Base-by-base conservation (phyloP, 2,329 filamentous ascomycete genomes). In the Trichoderma gracile region DNA sequence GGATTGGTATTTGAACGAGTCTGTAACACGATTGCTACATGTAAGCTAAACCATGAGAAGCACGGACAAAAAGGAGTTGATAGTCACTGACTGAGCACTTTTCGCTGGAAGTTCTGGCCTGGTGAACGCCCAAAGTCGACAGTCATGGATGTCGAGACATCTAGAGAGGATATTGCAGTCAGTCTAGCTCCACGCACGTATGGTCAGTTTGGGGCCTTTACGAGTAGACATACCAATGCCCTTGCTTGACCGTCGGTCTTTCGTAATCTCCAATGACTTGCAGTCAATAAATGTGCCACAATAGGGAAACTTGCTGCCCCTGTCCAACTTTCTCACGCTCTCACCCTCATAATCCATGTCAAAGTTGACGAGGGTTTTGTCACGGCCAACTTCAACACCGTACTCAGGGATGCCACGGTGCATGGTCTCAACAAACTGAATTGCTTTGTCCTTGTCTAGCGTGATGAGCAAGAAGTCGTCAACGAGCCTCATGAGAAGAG, bases 401-500 rank as follows among this genome's bases (percentile, higher is more conserved):
- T 96, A 98, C 40, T 88, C 84, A 0, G 89, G 85, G 42, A 95
- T 76, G 2, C 93, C 94, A 1, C 78, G 76, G 70, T 96, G 89
- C 93, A 99, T 97, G 17, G 85, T 82, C 65, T 87, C 79, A 21
- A 97, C 81, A 73, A 99, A 98, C 1, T 78, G 80, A 65, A 81
- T 81, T 0, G 92, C 94, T 70, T 93, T 86, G 8, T 75, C 69
- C 60, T 78, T 79, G 55, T 91, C 83, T 0, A 88, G 87, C 0
- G 91, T 97, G 71, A 99, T 88, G 52, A 99, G 85, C 5, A 98
- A 80, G 70, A 98, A 99, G 72, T 99, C 95, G 70, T 99, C 95
- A 47, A 96, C 91, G 10, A 97, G 82, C 17, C 95, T 85, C 59
- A 98, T 76, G 8, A 99, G 80, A 3, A 97, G 76, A 55, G 85